phyloP scores from a whole-genome alignment of 2,329 filamentous ascomycete genomes.

The Colletotrichum karsti region DNA sequence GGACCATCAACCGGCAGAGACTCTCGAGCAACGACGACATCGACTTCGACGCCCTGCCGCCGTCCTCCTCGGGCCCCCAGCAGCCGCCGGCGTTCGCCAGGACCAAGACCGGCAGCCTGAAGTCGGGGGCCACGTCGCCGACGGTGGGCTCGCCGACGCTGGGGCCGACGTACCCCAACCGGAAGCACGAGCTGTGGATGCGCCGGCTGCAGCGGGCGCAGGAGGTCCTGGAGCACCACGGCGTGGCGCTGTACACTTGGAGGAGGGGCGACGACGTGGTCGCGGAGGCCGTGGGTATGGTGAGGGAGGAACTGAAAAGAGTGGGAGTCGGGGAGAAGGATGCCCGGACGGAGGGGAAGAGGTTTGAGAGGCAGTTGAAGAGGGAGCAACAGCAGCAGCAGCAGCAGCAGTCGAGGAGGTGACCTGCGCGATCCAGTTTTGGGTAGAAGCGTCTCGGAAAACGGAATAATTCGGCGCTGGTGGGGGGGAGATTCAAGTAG shows the following conservation, averaged over 20 bases:
- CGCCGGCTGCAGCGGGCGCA: conserved; percentile 73
- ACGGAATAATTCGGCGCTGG: conserved; percentile 8
- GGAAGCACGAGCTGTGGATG: conserved; percentile 78
- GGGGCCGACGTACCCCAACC: conserved; percentile 56
- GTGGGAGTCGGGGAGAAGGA: conserved; percentile 40
- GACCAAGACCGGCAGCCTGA: conserved; percentile 36
- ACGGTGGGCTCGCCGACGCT: conserved; percentile 41
- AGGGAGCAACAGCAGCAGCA: conserved; percentile 22
- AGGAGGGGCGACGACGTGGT: conserved; percentile 75
- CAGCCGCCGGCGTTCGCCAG: conserved; percentile 33
- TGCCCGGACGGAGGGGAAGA: conserved; percentile 28
- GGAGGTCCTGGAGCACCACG: conserved; percentile 66
- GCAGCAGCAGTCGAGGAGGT: conserved; percentile 14
- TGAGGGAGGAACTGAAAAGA: conserved; percentile 61
- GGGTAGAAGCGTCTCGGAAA: background rate
- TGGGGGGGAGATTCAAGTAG: conserved; percentile 12
- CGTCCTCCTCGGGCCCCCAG: conserved; percentile 34
- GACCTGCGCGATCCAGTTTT: background rate
- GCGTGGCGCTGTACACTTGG: conserved; percentile 78
- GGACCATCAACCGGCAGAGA: conserved; percentile 39
- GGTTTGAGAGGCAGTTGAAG: conserved; percentile 27
- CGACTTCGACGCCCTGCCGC: conserved; percentile 50
- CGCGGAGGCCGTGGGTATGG: conserved; percentile 70
- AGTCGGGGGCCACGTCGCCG: conserved; percentile 42
- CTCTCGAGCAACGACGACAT: conserved; percentile 47